phyloP scores from a whole-genome alignment of 305 asterid genomes.

The Solanum hybrid region DNA sequence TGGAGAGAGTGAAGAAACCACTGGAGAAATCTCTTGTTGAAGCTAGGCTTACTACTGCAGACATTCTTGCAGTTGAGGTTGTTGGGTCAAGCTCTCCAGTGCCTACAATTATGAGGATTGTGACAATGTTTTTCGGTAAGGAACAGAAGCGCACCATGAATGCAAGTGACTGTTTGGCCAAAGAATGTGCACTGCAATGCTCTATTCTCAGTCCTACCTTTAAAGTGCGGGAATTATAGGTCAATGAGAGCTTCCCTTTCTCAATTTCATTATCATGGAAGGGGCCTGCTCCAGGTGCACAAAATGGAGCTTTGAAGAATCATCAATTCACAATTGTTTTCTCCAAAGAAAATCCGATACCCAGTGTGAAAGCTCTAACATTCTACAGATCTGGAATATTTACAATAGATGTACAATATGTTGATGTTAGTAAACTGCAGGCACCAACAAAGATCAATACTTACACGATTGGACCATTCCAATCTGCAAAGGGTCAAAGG shows the following conservation, averaged over 20 bases:
- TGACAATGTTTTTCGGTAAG: not conserved
- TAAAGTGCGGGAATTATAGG: not conserved
- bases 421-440: too few relatives aligned
- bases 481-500: too few relatives aligned
- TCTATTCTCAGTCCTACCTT: not conserved
- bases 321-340: not conserved
- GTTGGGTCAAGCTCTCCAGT: not conserved
- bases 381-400: too few relatives aligned
- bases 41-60: not conserved
- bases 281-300: not conserved
- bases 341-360: not conserved
- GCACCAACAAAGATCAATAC: too few relatives aligned
- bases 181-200: not conserved
- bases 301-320: not conserved
- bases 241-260: not conserved
- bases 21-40: not conserved
- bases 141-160: not conserved
- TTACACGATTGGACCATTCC: too few relatives aligned
- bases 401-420: too few relatives aligned
- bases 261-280: not conserved
- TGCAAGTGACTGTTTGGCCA: not conserved
- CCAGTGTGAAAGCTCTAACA: not conserved
- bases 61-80: not conserved
- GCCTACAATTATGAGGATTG: not conserved
- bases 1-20: not conserved